phyloP scores from a whole-genome alignment of 805 yeast species.

The Wickerhamomyces xylosicus region DNA sequence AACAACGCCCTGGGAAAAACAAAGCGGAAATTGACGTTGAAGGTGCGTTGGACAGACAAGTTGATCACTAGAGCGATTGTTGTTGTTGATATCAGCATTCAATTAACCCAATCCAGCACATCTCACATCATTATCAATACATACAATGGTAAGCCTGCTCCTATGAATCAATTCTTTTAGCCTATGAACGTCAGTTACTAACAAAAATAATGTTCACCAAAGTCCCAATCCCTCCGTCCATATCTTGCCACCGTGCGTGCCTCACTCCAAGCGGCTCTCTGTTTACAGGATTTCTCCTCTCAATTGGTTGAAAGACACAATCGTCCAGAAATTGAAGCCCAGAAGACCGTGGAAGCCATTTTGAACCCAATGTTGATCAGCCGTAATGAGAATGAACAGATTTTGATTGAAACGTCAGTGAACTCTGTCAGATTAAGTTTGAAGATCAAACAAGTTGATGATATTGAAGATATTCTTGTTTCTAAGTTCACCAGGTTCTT shows the following conservation, averaged over 20 bases:
- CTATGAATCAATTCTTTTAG: too few relatives aligned
- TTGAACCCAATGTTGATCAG: slow-evolving; percentile 85
- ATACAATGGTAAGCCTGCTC: background rate
- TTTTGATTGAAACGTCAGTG: slow-evolving; percentile 87
- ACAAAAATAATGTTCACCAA: background rate
- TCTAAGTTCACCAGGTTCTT: slow-evolving; percentile 90
- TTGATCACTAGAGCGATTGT: too few relatives aligned
- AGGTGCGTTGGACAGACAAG: too few relatives aligned
- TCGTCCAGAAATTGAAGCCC: slow-evolving; percentile 90
- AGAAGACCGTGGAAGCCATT: slow-evolving; percentile 72
- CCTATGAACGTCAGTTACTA: too few relatives aligned
- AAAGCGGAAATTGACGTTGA: too few relatives aligned
- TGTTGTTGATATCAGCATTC: too few relatives aligned
- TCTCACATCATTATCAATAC: too few relatives aligned
- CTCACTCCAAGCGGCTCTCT: slow-evolving; percentile 86
- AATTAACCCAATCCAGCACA: background rate
- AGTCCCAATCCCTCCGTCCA: slow-evolving; percentile 97
- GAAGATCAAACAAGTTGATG: slow-evolving; percentile 95
- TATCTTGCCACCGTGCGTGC: slow-evolving; percentile 89
- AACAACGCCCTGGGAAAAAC: too few relatives aligned
- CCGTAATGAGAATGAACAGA: slow-evolving; percentile 88
- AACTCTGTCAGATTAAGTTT: slow-evolving; percentile 87
- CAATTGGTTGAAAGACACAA: slow-evolving; percentile 96
- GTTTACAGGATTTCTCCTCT: slow-evolving; percentile 89
- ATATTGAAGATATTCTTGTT: slow-evolving; percentile 88